A percentile compares a stretch with the other conserved stretches of the same genome.
phyloP scores from a whole-genome alignment of 495 filamentous ascomycete genomes.

The Penicillium daleae region DNA sequence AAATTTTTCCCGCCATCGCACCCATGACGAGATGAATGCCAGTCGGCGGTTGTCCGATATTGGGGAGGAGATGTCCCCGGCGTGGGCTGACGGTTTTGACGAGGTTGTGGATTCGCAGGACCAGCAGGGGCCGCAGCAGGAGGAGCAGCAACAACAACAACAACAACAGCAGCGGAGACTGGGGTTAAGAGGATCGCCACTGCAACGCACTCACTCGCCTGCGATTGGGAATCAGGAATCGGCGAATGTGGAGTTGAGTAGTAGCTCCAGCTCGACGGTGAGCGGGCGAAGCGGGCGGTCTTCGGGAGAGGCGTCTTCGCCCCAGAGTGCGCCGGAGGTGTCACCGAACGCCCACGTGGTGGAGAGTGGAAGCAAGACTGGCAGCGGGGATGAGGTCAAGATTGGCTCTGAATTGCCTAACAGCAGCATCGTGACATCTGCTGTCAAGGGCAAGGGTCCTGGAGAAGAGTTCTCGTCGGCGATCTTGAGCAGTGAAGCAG shows the following conservation, averaged over 20 bases:
- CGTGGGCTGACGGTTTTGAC: conserved; percentile 27
- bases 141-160: too few species aligned
- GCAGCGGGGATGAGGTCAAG: not conserved
- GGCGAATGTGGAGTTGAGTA: conserved; percentile 33
- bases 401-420: conserved; percentile 8
- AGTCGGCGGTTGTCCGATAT: conserved; percentile 73
- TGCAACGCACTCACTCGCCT: conserved; percentile 12
- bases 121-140: not conserved
- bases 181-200: conserved; percentile 23
- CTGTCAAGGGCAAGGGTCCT: conserved; percentile 36
- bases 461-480: conserved; percentile 66
- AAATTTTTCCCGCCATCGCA: conserved; percentile 50
- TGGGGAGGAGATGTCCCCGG: conserved; percentile 59
- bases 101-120: not conserved
- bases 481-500: conserved; percentile 78
- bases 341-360: conserved; percentile 12
- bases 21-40: conserved; percentile 58
- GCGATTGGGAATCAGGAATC: conserved; percentile 23
- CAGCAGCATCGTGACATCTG: conserved; percentile 24
- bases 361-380: conserved; percentile 9
- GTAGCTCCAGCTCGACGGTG: conserved; percentile 46
- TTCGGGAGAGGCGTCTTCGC: conserved; percentile 25
- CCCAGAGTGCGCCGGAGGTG: conserved; percentile 18
- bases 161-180: not conserved
- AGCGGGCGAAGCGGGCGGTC: conserved; percentile 41